These are phyloP conservation scores for Acanthamoeba sp. DNA, from an alignment of 208 protist genomes.

Conservation along the genomic window DNA sequence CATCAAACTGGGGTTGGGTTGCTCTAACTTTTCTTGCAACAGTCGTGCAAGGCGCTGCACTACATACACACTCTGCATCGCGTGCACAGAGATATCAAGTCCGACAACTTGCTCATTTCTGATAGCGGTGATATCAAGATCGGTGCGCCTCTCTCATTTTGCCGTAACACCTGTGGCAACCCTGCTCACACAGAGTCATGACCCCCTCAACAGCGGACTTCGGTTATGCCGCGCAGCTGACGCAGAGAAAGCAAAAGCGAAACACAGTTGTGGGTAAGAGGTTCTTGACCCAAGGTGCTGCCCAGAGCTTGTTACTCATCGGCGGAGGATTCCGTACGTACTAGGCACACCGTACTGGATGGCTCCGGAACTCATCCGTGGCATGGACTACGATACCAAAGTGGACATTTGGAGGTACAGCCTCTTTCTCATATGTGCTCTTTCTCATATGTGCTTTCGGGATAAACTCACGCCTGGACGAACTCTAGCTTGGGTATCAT, in stretches of 20 bases:
- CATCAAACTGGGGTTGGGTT: neutral
- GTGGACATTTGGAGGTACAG: conserved; percentile 61
- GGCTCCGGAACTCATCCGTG: conserved; percentile 84
- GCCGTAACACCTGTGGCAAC: neutral
- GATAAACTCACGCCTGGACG: neutral
- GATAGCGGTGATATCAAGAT: conserved; percentile 80
- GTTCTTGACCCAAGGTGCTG: too few relatives aligned
- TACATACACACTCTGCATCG: conserved; percentile 87
- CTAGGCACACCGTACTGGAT: conserved; percentile 87
- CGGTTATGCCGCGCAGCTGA: conserved; percentile 89
- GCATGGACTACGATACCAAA: conserved; percentile 71
- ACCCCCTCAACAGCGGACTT: conserved; percentile 84
- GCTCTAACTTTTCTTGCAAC: neutral
- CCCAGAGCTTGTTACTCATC: neutral
- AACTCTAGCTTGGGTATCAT: conserved; percentile 80
- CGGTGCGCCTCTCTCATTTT: neutral
- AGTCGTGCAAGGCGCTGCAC: conserved; percentile 72
- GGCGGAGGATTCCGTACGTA: neutral
- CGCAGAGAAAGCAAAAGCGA: conserved; percentile 83
- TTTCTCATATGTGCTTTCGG: neutral
- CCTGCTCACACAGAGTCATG: neutral
- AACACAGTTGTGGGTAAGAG: conserved; percentile 87
- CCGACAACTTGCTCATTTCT: conserved; percentile 89
- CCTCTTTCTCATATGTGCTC: too few relatives aligned
- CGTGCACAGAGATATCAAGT: conserved; percentile 92